Conservation (phyloP, 2,329 filamentous ascomycete genomes). For the Paraphaeosphaeria minitans region DNA sequence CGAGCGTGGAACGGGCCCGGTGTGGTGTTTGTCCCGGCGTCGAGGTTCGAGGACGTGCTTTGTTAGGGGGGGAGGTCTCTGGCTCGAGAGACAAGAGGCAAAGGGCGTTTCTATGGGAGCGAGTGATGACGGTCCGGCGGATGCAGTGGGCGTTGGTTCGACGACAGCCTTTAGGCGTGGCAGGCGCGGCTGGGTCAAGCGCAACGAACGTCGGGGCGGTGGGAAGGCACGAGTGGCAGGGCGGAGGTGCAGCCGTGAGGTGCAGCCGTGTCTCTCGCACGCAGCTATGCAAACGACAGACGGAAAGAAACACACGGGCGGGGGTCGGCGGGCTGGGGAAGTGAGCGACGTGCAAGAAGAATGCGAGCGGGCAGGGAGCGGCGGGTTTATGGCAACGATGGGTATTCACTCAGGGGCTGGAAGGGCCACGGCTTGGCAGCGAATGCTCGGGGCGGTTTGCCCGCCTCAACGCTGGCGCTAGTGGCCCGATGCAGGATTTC, state of each 20-base stretch:
- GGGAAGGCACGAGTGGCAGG: slow-evolving; percentile 11
- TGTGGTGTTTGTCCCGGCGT: slow-evolving; percentile 19
- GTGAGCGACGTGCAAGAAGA: slow-evolving; percentile 37
- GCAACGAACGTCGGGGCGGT: slow-evolving; percentile 31
- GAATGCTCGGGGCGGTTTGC: slow-evolving; percentile 1
- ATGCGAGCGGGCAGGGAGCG: slow-evolving; percentile 36
- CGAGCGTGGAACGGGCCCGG: slow-evolving; percentile 18
- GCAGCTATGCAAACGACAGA: slow-evolving; percentile 39
- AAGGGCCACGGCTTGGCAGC: slow-evolving; percentile 8
- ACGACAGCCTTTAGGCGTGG: slow-evolving; percentile 38
- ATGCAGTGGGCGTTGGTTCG: slow-evolving; percentile 33
- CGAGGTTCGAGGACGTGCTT: slow-evolving; percentile 11
- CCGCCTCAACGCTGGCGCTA: slow-evolving; percentile 9
- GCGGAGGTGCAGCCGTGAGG: neutral
- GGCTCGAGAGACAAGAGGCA: slow-evolving; percentile 2
- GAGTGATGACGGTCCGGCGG: slow-evolving; percentile 34
- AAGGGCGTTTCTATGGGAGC: slow-evolving; percentile 23
- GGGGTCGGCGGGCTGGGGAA: slow-evolving; percentile 31
- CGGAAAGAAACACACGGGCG: slow-evolving; percentile 23
- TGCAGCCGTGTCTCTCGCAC: slow-evolving; percentile 17
- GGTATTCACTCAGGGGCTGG: slow-evolving; percentile 12
- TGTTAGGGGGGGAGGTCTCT: neutral
- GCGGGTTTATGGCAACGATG: slow-evolving; percentile 27
- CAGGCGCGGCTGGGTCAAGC: slow-evolving; percentile 22
- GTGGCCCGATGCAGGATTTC: slow-evolving; percentile 6